Conservation (phyloP, 2,329 filamentous ascomycete species). For the Fusarium sp. region DNA sequence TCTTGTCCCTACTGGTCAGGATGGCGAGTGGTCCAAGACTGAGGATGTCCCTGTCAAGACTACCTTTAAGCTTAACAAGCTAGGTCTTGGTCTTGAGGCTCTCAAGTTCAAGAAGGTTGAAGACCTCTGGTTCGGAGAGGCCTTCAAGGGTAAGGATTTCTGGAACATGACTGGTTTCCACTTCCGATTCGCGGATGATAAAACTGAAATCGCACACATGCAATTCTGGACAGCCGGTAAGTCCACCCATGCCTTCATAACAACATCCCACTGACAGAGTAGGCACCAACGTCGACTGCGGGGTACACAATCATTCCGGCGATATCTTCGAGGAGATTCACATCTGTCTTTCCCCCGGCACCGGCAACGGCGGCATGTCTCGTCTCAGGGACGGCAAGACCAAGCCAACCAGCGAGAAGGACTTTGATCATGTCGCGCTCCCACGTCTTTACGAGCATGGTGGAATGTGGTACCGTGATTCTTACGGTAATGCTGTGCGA, state of each 20-base stretch:
- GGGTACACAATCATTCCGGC: neutral
- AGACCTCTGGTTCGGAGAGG: constrained; percentile 1
- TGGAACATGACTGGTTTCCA: constrained; percentile 19
- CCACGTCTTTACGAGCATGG: constrained; percentile 15
- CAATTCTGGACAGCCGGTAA: constrained; percentile 27
- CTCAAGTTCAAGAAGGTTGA: constrained; percentile 1
- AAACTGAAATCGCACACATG: constrained; percentile 12
- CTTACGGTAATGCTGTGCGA: neutral
- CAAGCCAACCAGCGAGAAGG: neutral
- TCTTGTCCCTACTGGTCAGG: neutral
- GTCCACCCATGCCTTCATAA: no score
- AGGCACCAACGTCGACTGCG: neutral
- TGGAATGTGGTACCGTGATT: constrained; percentile 10
- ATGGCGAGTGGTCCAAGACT: neutral
- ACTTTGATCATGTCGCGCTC: neutral
- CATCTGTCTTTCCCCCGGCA: neutral
- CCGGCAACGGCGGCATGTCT: neutral
- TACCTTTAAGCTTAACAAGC: neutral
- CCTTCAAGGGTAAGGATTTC: constrained; percentile 13
- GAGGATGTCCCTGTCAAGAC: neutral
- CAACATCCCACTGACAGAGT: no score
- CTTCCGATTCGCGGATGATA: constrained; percentile 8
- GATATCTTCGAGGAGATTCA: neutral
- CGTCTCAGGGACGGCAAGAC: neutral
- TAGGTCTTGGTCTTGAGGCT: neutral